phyloP scores from a whole-genome alignment of 2,329 filamentous ascomycete genomes.

The Diatrype stigma region DNA sequence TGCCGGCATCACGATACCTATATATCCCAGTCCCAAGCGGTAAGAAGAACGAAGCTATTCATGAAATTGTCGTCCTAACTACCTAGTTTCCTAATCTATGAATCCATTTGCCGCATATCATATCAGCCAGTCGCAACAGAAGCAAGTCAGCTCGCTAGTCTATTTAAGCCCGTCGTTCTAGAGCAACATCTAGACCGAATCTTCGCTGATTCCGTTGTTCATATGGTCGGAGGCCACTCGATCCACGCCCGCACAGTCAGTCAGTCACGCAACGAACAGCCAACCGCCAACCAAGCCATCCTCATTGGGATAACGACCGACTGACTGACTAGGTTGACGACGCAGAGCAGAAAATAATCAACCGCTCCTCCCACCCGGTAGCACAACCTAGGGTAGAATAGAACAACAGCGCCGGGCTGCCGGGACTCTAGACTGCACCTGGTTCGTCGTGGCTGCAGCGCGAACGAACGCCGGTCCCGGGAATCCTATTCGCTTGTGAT shows the following conservation, averaged over 20 bases:
- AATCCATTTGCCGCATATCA: too few relatives aligned
- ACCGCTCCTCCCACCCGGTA: not conserved
- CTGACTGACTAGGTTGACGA: not conserved
- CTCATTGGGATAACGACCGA: not conserved
- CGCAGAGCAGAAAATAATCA: not conserved
- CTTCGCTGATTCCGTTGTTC: not conserved
- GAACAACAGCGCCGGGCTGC: not conserved
- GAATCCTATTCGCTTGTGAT: conserved; percentile 23
- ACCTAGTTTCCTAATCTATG: too few relatives aligned
- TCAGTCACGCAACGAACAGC: not conserved
- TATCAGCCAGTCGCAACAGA: too few relatives aligned
- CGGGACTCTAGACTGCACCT: conserved; percentile 13
- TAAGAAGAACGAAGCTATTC: too few relatives aligned
- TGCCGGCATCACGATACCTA: too few relatives aligned
- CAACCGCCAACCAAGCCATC: not conserved
- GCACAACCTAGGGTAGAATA: not conserved
- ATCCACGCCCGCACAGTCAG: not conserved
- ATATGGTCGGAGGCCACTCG: not conserved
- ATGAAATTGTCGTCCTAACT: too few relatives aligned
- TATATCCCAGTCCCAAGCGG: too few relatives aligned
- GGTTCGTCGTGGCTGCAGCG: conserved; percentile 17
- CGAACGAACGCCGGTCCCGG: conserved; percentile 13
- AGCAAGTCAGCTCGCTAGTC: too few relatives aligned
- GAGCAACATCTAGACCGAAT: not conserved
- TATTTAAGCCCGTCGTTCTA: too few relatives aligned